Conservation (phyloP, 2,329 filamentous ascomycete species). For the Nemania abortiva region DNA sequence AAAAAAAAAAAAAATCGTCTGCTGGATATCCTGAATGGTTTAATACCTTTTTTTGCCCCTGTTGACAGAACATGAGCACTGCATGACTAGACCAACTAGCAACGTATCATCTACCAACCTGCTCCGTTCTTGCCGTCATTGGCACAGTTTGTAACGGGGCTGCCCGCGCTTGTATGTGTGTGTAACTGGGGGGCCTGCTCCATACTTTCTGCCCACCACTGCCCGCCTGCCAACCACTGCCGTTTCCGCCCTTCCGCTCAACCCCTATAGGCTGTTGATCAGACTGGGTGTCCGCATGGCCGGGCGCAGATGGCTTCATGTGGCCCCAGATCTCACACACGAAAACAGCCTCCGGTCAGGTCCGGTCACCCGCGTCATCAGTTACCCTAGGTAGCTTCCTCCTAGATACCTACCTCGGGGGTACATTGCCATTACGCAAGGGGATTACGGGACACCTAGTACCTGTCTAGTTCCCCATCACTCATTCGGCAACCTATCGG, state of each 20-base stretch:
- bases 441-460: background rate
- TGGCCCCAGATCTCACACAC: constrained; percentile 17
- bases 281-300: constrained; percentile 6
- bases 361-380: no score
- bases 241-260: constrained; percentile 4
- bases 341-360: constrained; percentile 3
- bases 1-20: no score
- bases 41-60: background rate
- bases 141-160: constrained; percentile 13
- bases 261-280: constrained; percentile 18
- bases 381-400: no score
- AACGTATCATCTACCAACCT: background rate
- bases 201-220: background rate
- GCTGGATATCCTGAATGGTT: background rate
- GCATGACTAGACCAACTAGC: background rate
- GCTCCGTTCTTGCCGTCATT: constrained; percentile 3
- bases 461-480: background rate
- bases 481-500: background rate
- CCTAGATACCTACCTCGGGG: no score
- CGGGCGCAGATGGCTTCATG: constrained; percentile 20
- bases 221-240: background rate
- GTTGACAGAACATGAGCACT: background rate
- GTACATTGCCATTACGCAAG: background rate
- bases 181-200: background rate
- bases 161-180: background rate